phyloP scores from a whole-genome alignment of 169 alveolate species.

The Plasmodium berghei region DNA sequence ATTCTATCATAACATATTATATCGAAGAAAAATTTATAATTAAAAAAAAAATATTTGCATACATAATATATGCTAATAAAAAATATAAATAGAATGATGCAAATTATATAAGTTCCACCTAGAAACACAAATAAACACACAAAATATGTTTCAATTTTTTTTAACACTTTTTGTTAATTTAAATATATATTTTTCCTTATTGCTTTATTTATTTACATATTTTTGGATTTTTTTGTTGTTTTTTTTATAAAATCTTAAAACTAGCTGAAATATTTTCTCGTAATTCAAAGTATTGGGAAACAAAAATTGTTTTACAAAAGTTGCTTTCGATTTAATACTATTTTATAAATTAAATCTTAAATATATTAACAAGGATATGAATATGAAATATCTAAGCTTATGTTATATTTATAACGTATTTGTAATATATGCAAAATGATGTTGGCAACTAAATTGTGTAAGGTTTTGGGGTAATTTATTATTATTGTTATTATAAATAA shows the following conservation, averaged over 20 bases:
- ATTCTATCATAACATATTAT: too few species aligned
- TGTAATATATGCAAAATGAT: constrained; percentile 27
- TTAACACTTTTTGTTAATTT: neutral
- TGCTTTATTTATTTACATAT: neutral
- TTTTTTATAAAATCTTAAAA: neutral
- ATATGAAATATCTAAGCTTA: neutral
- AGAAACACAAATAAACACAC: too few species aligned
- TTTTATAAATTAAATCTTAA: neutral
- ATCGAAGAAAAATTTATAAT: too few species aligned
- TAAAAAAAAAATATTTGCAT: too few species aligned
- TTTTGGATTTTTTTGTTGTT: neutral
- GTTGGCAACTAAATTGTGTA: constrained; percentile 21
- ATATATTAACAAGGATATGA: neutral
- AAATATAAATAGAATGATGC: too few species aligned
- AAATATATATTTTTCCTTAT: too few species aligned
- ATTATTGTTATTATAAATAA: constrained; percentile 12
- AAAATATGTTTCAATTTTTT: neutral
- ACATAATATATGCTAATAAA: too few species aligned
- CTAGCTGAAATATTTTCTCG: neutral
- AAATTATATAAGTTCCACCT: too few species aligned
- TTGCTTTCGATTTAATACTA: neutral
- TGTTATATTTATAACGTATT: neutral
- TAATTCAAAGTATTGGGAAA: neutral
- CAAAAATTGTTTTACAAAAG: neutral
- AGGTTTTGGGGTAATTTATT: constrained; percentile 12